These are phyloP conservation scores for Lentinula edodes DNA, from an alignment of 768 basidiomycete species.

Conservation along the genomic window DNA sequence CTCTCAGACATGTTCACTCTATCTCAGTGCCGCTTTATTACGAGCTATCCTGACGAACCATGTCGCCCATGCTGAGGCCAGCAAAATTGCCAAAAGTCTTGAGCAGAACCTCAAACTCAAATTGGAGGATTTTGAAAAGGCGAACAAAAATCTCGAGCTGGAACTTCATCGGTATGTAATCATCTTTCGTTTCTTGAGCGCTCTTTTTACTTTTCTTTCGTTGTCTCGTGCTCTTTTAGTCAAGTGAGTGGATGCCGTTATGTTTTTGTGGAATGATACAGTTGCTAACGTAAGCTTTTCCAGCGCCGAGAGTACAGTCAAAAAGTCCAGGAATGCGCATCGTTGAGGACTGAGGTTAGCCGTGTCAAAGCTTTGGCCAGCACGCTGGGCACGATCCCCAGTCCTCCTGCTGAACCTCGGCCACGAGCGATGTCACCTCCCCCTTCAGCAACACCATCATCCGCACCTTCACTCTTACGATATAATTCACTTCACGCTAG, in stretches of 20 bases:
- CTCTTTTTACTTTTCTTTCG: constrained; percentile 11
- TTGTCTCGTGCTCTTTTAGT: constrained; percentile 31
- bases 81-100: constrained; percentile 56
- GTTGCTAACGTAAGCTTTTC: constrained; percentile 12
- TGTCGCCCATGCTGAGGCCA: constrained; percentile 72
- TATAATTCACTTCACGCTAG: constrained; percentile 49
- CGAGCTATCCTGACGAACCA: constrained; percentile 83
- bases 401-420: constrained; percentile 16
- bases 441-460: constrained; percentile 28
- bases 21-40: constrained; percentile 72
- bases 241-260: constrained; percentile 43
- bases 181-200: constrained; percentile 9
- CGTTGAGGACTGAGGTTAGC: constrained; percentile 59
- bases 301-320: constrained; percentile 58
- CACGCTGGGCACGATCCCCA: constrained; percentile 25
- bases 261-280: constrained; percentile 8
- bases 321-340: constrained; percentile 69
- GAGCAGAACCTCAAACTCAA: constrained; percentile 60
- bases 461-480: constrained; percentile 43
- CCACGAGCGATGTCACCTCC: constrained; percentile 30
- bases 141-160: constrained; percentile 54
- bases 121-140: constrained; percentile 59
- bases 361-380: constrained; percentile 46
- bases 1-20: constrained; percentile 56
- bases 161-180: constrained; percentile 64